phyloP scores from a whole-genome alignment of 2,329 filamentous ascomycete species.

The Lasiodiplodia citricola region DNA sequence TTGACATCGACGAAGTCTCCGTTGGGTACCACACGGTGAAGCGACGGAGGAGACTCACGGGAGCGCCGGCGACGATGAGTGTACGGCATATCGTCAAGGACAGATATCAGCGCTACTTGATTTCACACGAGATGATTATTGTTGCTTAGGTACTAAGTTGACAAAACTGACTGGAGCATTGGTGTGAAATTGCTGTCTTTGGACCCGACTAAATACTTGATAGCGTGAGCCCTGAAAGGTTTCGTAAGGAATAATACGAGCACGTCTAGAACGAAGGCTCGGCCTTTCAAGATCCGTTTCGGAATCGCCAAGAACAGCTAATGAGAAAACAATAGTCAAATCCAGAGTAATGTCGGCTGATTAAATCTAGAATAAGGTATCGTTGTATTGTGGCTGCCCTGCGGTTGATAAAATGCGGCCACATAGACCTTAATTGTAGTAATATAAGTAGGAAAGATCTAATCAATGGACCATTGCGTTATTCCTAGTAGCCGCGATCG shows the following conservation, averaged over 20 bases:
- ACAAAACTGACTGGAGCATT: not conserved
- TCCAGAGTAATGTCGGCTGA: not conserved
- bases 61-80: constrained; percentile 17
- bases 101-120: not conserved
- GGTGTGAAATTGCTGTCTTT: not conserved
- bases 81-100: constrained; percentile 2
- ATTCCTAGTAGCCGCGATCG: not conserved
- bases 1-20: not conserved
- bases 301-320: not conserved
- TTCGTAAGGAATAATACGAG: not conserved
- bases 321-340: not conserved
- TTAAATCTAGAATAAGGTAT: not conserved
- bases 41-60: not conserved
- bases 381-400: not conserved
- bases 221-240: not conserved
- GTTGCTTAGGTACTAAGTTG: not conserved
- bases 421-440: not conserved
- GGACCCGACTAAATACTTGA: not conserved
- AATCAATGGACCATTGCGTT: not conserved
- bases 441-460: not conserved
- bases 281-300: not conserved
- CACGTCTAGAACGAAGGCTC: not conserved
- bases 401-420: not conserved
- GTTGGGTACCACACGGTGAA: not conserved
- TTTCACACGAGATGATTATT: constrained; percentile 1